Percentiles rank a stretch among this genome's conserved stretches.
These are phyloP conservation scores for Neltuma alba DNA, from an alignment of 306 rosid genomes.

Conservation along the genomic window DNA sequence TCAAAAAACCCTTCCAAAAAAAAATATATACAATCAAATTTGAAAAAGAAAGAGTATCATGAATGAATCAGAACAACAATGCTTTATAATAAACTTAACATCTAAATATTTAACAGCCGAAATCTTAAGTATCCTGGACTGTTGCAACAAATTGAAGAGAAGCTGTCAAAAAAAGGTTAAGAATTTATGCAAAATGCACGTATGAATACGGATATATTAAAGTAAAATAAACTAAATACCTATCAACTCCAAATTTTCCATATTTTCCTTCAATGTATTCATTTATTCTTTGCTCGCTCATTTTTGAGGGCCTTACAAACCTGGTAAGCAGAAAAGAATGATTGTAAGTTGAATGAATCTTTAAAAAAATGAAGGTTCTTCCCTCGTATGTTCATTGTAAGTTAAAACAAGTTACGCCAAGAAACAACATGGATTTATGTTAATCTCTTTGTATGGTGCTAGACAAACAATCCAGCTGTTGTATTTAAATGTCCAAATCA, in stretches of 20 bases:
- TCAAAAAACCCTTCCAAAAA: background rate
- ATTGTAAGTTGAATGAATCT: background rate
- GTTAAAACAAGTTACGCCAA: slow-evolving; percentile 21
- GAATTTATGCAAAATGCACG: slow-evolving; percentile 25
- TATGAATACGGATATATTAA: slow-evolving; percentile 15
- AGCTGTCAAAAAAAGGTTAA: background rate
- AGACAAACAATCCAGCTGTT: slow-evolving; percentile 15
- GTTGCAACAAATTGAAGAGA: slow-evolving; percentile 1
- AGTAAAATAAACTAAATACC: slow-evolving; percentile 52
- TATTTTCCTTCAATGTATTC: slow-evolving; percentile 90
- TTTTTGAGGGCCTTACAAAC: slow-evolving; percentile 85
- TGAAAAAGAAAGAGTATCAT: background rate
- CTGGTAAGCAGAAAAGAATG: slow-evolving; percentile 46
- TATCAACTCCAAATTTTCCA: slow-evolving; percentile 90
- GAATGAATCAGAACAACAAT: background rate
- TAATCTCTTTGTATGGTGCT: slow-evolving; percentile 23
- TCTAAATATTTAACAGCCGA: too few species aligned
- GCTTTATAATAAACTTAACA: too few species aligned
- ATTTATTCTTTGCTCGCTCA: slow-evolving; percentile 69
- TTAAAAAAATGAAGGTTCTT: background rate
- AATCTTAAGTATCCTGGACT: background rate
- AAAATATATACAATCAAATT: background rate
- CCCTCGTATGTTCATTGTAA: background rate
- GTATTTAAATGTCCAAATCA: slow-evolving; percentile 29
- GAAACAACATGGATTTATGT: slow-evolving; percentile 17